A percentile compares a stretch with the other conserved stretches of the same genome.
phyloP scores from a whole-genome alignment of 2,329 filamentous ascomycete species.

The Hortaea sp. region DNA sequence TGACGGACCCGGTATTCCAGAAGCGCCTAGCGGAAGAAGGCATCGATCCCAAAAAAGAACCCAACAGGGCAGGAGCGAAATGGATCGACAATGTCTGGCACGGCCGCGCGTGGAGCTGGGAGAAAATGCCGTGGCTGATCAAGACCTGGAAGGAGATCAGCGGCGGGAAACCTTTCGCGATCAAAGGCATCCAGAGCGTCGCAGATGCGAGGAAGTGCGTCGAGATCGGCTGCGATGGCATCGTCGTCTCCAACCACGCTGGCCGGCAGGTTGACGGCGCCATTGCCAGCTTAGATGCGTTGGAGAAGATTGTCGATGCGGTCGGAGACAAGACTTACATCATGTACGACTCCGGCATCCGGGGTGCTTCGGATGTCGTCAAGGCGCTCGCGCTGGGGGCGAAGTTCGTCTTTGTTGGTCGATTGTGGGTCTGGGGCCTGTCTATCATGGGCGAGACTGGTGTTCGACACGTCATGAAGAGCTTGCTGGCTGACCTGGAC shows the following conservation, averaged over 20 bases:
- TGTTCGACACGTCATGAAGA: constrained; percentile 52
- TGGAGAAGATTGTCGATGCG: constrained; percentile 48
- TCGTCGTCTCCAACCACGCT: constrained; percentile 62
- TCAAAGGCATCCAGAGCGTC: constrained; percentile 63
- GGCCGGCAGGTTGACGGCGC: constrained; percentile 56
- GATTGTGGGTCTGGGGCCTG: constrained; percentile 52
- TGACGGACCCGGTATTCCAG: constrained; percentile 51
- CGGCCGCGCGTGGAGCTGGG: constrained; percentile 53
- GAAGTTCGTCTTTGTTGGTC: constrained; percentile 52
- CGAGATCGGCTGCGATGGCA: constrained; percentile 53
- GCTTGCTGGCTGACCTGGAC: constrained; percentile 52
- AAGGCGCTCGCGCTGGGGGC: constrained; percentile 54
- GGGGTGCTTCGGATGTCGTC: constrained; percentile 47
- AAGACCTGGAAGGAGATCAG: constrained; percentile 45
- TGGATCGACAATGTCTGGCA: constrained; percentile 60
- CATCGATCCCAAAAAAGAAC: constrained; percentile 44
- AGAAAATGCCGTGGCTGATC: constrained; percentile 56
- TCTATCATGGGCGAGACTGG: constrained; percentile 51
- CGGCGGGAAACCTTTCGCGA: constrained; percentile 47
- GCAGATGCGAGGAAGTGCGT: constrained; percentile 53
- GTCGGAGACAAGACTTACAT: constrained; percentile 43
- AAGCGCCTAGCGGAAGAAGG: constrained; percentile 40
- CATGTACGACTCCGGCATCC: constrained; percentile 52
- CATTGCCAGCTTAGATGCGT: constrained; percentile 47
- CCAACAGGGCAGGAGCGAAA: constrained; percentile 45